These are phyloP conservation scores for Quercus cerris DNA, from an alignment of 306 rosid species.

Conservation along the genomic window DNA sequence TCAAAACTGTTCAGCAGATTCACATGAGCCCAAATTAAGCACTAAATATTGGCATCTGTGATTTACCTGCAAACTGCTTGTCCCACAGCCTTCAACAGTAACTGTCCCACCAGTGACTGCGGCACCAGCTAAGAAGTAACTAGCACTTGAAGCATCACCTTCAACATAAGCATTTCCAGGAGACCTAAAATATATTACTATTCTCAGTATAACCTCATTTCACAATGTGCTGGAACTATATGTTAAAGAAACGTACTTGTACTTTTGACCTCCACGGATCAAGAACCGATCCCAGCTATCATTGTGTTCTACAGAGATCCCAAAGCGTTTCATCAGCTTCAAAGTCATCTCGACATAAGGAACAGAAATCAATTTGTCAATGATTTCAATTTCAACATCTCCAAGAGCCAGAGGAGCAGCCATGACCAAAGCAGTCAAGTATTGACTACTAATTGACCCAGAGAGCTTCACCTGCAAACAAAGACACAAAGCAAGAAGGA, in stretches of 20 bases:
- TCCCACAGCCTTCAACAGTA: constrained; percentile 95
- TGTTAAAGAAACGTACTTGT: constrained; percentile 71
- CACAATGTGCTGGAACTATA: constrained; percentile 8
- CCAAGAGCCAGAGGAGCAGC: constrained; percentile 97
- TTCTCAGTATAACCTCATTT: constrained; percentile 3
- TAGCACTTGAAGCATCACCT: constrained; percentile 99
- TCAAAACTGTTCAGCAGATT: too few relatives aligned
- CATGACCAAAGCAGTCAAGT: constrained; percentile 95
- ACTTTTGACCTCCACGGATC: constrained; percentile 89
- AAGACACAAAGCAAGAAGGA: not conserved
- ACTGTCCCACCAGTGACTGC: constrained; percentile 98
- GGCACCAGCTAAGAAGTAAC: constrained; percentile 99
- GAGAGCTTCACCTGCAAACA: constrained; percentile 86
- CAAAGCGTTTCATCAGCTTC: constrained; percentile 97
- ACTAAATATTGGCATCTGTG: constrained; percentile 5
- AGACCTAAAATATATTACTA: constrained; percentile 53
- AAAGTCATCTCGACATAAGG: constrained; percentile 98
- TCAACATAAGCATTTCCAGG: constrained; percentile 94
- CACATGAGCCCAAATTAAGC: not conserved
- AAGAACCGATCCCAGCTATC: constrained; percentile 82
- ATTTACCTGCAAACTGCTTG: constrained; percentile 95
- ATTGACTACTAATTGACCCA: constrained; percentile 96
- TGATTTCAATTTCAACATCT: constrained; percentile 85
- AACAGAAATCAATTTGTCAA: constrained; percentile 89
- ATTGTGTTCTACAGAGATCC: constrained; percentile 73